Evolutionary conservation across 2,329 filamentous ascomycete genomes (phyloP).

Genomic region (Arthrobotrys conoides): DNA sequence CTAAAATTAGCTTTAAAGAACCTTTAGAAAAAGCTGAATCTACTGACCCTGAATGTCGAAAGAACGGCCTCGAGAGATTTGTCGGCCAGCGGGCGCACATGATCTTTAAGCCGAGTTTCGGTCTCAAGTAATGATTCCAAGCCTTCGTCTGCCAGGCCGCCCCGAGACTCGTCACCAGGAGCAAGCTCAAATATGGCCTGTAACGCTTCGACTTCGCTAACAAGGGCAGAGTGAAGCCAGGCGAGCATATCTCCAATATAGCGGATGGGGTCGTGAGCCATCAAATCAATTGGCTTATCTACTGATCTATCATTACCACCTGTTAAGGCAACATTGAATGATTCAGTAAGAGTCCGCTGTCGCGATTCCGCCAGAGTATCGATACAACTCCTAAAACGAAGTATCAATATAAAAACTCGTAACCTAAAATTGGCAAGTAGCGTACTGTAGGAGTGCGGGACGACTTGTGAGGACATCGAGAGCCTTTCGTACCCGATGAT

Average conservation of each 20-base stretch:
- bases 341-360: slow-evolving; percentile 86
- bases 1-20: slow-evolving; percentile 1
- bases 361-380: slow-evolving; percentile 93
- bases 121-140: slow-evolving; percentile 80
- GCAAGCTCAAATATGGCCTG: slow-evolving; percentile 93
- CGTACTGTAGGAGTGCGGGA: slow-evolving; percentile 83
- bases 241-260: slow-evolving; percentile 98
- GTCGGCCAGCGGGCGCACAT: slow-evolving; percentile 77
- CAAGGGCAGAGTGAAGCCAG: slow-evolving; percentile 93
- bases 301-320: slow-evolving; percentile 74
- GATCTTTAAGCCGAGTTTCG: slow-evolving; percentile 71
- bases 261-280: slow-evolving; percentile 88
- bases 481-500: slow-evolving; percentile 83
- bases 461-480: slow-evolving; percentile 89
- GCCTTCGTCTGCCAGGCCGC: slow-evolving; percentile 83
- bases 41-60: slow-evolving; percentile 62
- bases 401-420: slow-evolving; percentile 8
- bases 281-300: slow-evolving; percentile 91
- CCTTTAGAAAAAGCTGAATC: neutral
- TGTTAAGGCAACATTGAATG: slow-evolving; percentile 89
- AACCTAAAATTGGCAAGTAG: neutral
- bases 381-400: slow-evolving; percentile 75
- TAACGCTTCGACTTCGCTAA: slow-evolving; percentile 92
- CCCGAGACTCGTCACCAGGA: slow-evolving; percentile 81
- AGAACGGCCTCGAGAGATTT: slow-evolving; percentile 71